Base-by-base conservation (phyloP, 129 eudicot species). In the Ambrosia artemisiifolia region DNA sequence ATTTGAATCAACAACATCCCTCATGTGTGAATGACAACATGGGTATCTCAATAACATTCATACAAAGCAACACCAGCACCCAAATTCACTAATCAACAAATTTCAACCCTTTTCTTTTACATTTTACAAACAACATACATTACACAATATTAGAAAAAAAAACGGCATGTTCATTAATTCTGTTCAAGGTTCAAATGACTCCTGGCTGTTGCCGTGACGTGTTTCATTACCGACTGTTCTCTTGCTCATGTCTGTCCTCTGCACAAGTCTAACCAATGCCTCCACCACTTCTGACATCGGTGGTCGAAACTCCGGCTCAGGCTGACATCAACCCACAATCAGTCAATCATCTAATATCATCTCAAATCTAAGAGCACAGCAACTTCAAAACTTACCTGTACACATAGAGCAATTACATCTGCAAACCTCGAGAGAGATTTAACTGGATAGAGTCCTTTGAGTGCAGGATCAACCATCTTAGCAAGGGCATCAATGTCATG, bases 261-360 rank as follows among this genome's bases (percentile, higher is more conserved):
- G 99, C 67, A 94, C 96, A 64, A 94, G 75, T 7, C 97, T 86
- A 70, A 94, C 99, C 91, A 94, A 85, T 14, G 99, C 96, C 81
- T 94, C 86, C 28, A 94, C 99, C 83, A 94, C 99, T 80, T 94
- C 99, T 20, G 99, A 94, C 98, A 94, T 94, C 3, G 98, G 98
- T 32, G 98, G 98, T 76, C 99, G 81, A 63, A 94, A 94, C 79
- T 94, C 99, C 3, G 99, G 97, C 83, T 90, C 99, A 18, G 96
- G 84, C 96, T 90, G 88, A 20, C 66, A 63, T 63, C 48, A 62
- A 40, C 44, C 7, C 71, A 61, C 48, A 47, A 65, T 38, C 16
- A 59, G n/a, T 18, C 16, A 59, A 14, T 18, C 61, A 19, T 50
- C 11, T 5, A 40, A 17, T 51, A 17, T 5, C 17, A 51, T 51